These are phyloP conservation scores for Leishmania braziliensis DNA, from an alignment of 208 protist genomes.

Conservation along the genomic window DNA sequence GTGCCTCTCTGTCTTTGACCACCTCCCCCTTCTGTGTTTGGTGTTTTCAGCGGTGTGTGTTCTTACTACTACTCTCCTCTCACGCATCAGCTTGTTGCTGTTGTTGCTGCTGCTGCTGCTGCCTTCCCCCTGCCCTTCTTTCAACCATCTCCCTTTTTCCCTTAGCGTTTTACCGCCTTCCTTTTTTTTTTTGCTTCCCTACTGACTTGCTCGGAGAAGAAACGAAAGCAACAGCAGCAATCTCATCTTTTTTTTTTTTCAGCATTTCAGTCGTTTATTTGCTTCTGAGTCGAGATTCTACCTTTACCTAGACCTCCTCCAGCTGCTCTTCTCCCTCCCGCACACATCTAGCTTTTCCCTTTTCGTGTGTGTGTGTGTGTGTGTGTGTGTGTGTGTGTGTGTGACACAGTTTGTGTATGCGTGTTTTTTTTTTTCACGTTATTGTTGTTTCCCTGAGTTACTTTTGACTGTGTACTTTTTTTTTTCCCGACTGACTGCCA, in stretches of 20 bases:
- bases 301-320: neutral
- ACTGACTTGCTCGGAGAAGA: neutral
- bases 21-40: neutral
- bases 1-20: neutral
- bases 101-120: neutral
- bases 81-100: slow-evolving; percentile 2
- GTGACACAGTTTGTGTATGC: neutral
- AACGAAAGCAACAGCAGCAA: neutral
- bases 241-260: neutral
- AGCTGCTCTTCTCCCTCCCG: neutral
- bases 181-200: neutral
- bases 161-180: neutral
- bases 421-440: slow-evolving; percentile 1
- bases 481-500: neutral
- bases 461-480: neutral
- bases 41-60: neutral
- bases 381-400: neutral
- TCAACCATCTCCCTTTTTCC: neutral
- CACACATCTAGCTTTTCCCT: neutral
- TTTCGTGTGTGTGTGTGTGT: neutral
- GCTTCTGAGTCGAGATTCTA: neutral
- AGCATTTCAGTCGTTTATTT: neutral
- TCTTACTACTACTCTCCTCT: neutral
- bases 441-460: neutral
- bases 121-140: neutral